A percentile compares a stretch with the other conserved stretches of the same genome.
These are phyloP conservation scores for Aegilops sharonensis DNA, from an alignment of 176 grass and related monocot genomes.

Conservation along the genomic window DNA sequence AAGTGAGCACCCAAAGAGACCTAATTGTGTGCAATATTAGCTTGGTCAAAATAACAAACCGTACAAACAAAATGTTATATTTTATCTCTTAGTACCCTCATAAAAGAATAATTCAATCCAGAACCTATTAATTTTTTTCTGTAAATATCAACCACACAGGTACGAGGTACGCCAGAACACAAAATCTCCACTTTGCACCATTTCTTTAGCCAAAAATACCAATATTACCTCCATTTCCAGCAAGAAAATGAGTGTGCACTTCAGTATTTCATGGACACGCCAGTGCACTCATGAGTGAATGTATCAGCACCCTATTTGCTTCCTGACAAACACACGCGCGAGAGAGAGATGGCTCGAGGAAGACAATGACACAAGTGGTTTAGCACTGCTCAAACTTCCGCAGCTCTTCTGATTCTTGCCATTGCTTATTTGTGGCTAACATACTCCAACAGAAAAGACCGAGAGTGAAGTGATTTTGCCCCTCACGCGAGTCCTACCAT, in stretches of 20 bases:
- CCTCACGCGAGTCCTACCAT: no score
- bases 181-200: background rate
- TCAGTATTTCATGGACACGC: background rate
- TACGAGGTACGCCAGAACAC: background rate
- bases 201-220: background rate
- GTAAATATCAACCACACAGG: background rate
- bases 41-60: background rate
- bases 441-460: background rate
- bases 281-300: background rate
- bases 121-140: no score
- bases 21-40: background rate
- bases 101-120: background rate
- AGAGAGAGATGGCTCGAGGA: background rate
- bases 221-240: background rate
- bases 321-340: background rate
- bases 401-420: background rate
- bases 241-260: background rate
- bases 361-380: background rate
- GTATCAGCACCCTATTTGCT: background rate
- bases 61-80: background rate
- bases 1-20: background rate
- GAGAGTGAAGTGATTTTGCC: no score
- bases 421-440: background rate
- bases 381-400: background rate
- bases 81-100: background rate